phyloP scores from a whole-genome alignment of 1,284 basidiomycete genomes.

The Sphaerobolus stellatus region DNA sequence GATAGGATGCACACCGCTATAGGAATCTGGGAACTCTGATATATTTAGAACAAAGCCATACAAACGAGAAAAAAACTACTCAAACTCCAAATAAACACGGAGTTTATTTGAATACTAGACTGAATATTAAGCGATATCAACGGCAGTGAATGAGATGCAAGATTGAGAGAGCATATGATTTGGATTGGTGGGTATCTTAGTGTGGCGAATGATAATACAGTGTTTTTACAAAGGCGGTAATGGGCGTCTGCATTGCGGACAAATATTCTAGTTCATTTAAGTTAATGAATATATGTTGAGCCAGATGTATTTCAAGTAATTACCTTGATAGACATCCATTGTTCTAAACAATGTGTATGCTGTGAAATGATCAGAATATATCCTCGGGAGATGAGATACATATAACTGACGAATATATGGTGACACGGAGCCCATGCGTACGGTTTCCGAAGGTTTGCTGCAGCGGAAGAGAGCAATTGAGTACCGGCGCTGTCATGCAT shows the following conservation, averaged over 20 bases:
- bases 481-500: constrained; percentile 32
- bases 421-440: constrained; percentile 89
- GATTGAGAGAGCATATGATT: not conserved
- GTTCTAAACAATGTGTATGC: constrained; percentile 84
- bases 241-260: constrained; percentile 81
- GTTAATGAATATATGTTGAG: constrained; percentile 8
- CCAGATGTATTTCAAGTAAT: constrained; percentile 15
- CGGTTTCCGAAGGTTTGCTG: constrained; percentile 48
- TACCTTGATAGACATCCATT: constrained; percentile 91
- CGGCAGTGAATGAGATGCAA: not conserved
- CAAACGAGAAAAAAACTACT: too few species aligned
- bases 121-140: too few species aligned
- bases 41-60: too few species aligned
- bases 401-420: constrained; percentile 77
- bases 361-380: constrained; percentile 25
- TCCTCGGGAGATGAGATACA: not conserved
- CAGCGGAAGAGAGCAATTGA: constrained; percentile 21
- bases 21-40: too few species aligned
- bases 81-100: too few species aligned
- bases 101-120: too few species aligned
- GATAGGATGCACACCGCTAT: too few species aligned
- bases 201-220: not conserved
- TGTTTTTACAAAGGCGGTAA: constrained; percentile 65
- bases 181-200: not conserved
- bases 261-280: constrained; percentile 62